These are phyloP conservation scores for Tylopilus subfusipes DNA, from an alignment of 768 basidiomycete species.

Conservation along the genomic window DNA sequence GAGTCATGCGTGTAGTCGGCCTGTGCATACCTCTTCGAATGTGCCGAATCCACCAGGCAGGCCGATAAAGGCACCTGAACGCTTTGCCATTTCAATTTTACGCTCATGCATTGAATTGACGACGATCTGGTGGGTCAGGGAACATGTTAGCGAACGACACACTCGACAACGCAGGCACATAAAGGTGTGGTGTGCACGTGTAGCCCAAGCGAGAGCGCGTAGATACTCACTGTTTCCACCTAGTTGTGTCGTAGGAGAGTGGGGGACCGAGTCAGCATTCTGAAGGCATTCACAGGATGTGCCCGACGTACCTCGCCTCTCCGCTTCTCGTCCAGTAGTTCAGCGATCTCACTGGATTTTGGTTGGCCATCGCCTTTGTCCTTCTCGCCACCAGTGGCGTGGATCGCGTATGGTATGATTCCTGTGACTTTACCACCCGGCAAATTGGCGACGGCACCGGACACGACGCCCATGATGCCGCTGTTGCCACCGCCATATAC, in stretches of 20 bases:
- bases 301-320: slow-evolving; percentile 38
- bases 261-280: slow-evolving; percentile 11
- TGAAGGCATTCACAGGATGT: neutral
- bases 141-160: slow-evolving; percentile 8
- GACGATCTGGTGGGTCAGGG: slow-evolving; percentile 47
- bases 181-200: slow-evolving; percentile 5
- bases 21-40: slow-evolving; percentile 69
- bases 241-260: slow-evolving; percentile 1
- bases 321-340: slow-evolving; percentile 29
- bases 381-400: slow-evolving; percentile 58
- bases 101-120: slow-evolving; percentile 86
- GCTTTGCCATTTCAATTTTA: slow-evolving; percentile 86
- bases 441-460: slow-evolving; percentile 52
- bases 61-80: slow-evolving; percentile 77
- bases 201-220: neutral
- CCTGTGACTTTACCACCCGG: slow-evolving; percentile 73
- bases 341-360: slow-evolving; percentile 15
- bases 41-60: slow-evolving; percentile 95
- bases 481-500: slow-evolving; percentile 84
- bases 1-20: neutral
- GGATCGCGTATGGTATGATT: slow-evolving; percentile 75
- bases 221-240: slow-evolving; percentile 32
- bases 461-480: slow-evolving; percentile 87
- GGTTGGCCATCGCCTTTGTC: slow-evolving; percentile 40
- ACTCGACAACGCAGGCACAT: neutral